Base-by-base conservation (phyloP, 495 filamentous ascomycete species). In the Apodospora peruviana region DNA sequence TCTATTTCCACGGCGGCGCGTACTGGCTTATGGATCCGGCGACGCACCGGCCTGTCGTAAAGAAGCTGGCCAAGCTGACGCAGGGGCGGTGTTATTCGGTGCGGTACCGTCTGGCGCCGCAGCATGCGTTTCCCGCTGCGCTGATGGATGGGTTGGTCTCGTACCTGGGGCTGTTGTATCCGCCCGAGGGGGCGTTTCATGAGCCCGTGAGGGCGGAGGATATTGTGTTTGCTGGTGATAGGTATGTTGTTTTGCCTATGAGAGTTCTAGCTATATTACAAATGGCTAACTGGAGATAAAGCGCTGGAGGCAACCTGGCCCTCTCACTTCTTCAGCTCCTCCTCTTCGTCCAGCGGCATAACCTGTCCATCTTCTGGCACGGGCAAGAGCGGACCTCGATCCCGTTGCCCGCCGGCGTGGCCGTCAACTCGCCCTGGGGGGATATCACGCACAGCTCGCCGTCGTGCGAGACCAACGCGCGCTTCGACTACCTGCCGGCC, bases 1-100 rank as follows among this genome's bases (percentile, higher is more conserved):
- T 96, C 22, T 95, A 89, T 60, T 84, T 96, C 62, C 91, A 97
- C 61, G 91, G 91, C 37, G 91, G 91, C 24, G 89, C 83, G n/a
- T 86, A 87, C 68, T 90, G 74, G 27, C 58, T 95, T 44, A 80
- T 90, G 74, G 90, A 91, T 48, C 90, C 90, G 10, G 73, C 76
- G 47, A 83, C 80, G 0, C 86, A 88, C 52, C 71, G 75, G 22
- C 51, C 50, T 16, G 62, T 69, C 22, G 72, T 60, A 23, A 71
- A 69, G 45, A 73, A 63, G 10, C 57, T 82, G 19, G 77, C 78
- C 34, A 75, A 73, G 59, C 35, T 70, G 18, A 73, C 68, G 0
- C 70, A 71, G 37, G 76, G 78, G 64, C 81, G 85, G 17, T 80
- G 80, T 29, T 84, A 91, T 64, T 84, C 79, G 35, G 82, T 94